These are phyloP conservation scores for Nothophytophthora sp. DNA, from an alignment of 352 stramenopile species.

Conservation along the genomic window DNA sequence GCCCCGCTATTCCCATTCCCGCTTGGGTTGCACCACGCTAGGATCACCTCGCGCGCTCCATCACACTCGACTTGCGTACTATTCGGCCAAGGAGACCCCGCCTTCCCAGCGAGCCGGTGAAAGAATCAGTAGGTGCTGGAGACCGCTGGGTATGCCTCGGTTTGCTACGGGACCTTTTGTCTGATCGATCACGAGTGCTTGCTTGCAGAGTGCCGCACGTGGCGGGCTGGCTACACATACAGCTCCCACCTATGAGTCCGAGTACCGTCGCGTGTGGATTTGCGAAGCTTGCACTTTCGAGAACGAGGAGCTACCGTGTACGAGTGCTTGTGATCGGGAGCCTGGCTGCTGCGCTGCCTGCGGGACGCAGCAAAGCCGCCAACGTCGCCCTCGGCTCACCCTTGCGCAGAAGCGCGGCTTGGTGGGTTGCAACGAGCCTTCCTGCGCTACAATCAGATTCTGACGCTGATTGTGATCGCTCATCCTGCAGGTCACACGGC, in stretches of 20 bases:
- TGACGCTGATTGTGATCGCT: background rate
- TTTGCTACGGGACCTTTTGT: background rate
- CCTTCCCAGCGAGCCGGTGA: background rate
- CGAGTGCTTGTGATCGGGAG: background rate
- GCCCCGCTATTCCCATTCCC: background rate
- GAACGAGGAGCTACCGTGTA: constrained; percentile 43
- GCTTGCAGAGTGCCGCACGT: constrained; percentile 3
- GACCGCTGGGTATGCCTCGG: background rate
- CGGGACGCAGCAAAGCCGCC: constrained; percentile 23
- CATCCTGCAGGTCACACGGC: constrained; percentile 38
- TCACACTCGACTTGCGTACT: constrained; percentile 48
- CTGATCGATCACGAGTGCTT: background rate
- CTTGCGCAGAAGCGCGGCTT: constrained; percentile 77
- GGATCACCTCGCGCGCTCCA: constrained; percentile 55
- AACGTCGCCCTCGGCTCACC: constrained; percentile 38
- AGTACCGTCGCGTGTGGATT: constrained; percentile 71
- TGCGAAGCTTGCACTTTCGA: constrained; percentile 82
- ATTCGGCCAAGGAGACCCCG: constrained; percentile 14
- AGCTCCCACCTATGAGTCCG: constrained; percentile 4
- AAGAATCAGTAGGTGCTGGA: constrained; percentile 1
- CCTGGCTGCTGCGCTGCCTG: constrained; percentile 55
- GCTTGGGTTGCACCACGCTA: constrained; percentile 3
- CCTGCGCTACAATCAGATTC: background rate
- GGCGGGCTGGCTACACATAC: background rate
- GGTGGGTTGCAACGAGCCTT: constrained; percentile 18